These are phyloP conservation scores for Verticillium nonalfalfae DNA, from an alignment of 2,329 filamentous ascomycete genomes.

Conservation along the genomic window DNA sequence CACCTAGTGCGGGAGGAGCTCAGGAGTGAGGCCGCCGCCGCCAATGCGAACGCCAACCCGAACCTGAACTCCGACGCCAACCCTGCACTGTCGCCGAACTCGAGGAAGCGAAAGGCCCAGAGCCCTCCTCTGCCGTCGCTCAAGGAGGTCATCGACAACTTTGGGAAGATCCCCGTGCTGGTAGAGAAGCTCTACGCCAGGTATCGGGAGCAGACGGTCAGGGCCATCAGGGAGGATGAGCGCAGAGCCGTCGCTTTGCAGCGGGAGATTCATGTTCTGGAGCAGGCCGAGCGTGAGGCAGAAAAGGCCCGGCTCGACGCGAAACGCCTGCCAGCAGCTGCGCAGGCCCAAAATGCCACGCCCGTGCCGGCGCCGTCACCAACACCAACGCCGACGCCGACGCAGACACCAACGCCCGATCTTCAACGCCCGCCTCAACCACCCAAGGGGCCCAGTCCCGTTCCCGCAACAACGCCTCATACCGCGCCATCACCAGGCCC, in stretches of 20 bases:
- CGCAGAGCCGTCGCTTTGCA: slow-evolving; percentile 55
- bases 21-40: slow-evolving; percentile 40
- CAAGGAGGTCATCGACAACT: slow-evolving; percentile 59
- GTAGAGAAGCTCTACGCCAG: slow-evolving; percentile 68
- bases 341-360: background rate
- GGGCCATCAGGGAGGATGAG: slow-evolving; percentile 70
- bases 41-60: background rate
- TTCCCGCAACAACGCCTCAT: background rate
- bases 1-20: slow-evolving; percentile 69
- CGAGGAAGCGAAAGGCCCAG: slow-evolving; percentile 69
- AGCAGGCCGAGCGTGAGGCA: slow-evolving; percentile 33
- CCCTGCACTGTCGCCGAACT: slow-evolving; percentile 27
- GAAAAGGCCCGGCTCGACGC: slow-evolving; percentile 10
- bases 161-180: slow-evolving; percentile 62
- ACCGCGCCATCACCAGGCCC: background rate
- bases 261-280: slow-evolving; percentile 62
- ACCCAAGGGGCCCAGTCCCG: background rate
- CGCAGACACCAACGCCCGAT: background rate
- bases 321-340: background rate
- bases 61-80: slow-evolving; percentile 15
- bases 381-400: too few relatives aligned
- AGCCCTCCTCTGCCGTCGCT: slow-evolving; percentile 58
- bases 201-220: slow-evolving; percentile 65
- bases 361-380: background rate
- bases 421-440: background rate